Evolutionary conservation across 768 basidiomycete genomes (phyloP).

Genomic region (Suillus subaureus): DNA sequence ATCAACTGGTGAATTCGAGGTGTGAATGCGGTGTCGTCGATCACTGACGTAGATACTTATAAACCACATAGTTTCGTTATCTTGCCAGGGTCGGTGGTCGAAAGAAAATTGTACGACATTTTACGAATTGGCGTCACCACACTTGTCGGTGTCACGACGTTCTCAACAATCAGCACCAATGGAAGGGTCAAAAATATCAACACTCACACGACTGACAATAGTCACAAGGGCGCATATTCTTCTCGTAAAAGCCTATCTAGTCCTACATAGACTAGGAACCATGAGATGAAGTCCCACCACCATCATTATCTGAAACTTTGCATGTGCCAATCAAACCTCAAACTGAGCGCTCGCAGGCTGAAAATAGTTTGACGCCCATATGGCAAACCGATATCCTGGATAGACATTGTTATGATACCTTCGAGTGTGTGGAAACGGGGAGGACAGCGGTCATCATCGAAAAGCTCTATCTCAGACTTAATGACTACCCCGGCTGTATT

Average conservation of each 20-base stretch:
- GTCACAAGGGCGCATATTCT: background rate
- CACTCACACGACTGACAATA: conserved; percentile 1
- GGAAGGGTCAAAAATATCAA: background rate
- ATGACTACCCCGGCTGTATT: background rate
- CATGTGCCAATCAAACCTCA: background rate
- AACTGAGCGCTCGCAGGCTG: background rate
- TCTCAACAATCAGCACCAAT: background rate
- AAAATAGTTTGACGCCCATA: background rate
- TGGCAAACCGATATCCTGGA: background rate
- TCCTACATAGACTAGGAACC: background rate
- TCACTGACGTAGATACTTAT: background rate
- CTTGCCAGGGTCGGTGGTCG: background rate
- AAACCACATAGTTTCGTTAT: background rate
- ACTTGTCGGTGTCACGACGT: background rate
- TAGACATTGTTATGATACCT: background rate
- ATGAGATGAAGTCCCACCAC: background rate
- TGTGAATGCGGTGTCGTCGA: background rate
- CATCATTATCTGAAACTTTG: background rate
- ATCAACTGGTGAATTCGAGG: background rate
- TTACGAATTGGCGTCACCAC: background rate
- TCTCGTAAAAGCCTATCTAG: background rate
- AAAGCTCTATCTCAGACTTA: background rate
- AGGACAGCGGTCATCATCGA: background rate
- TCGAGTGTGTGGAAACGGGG: background rate
- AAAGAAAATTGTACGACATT: background rate